phyloP scores from a whole-genome alignment of 2,329 filamentous ascomycete genomes.

The Setomelanomma holmii region DNA sequence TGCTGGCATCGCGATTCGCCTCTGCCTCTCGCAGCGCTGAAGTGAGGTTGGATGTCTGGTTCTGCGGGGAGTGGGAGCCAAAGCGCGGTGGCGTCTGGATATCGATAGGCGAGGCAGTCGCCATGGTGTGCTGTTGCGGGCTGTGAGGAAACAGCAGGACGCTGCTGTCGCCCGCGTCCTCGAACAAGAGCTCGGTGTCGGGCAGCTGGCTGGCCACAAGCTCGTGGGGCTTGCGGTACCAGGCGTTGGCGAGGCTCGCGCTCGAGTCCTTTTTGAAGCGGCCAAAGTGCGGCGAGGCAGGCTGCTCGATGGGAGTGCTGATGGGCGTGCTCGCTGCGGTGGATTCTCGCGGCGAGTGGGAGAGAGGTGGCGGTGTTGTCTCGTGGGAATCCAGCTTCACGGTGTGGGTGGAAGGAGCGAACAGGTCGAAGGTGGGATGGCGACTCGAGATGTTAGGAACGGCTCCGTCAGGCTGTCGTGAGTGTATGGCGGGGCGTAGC shows the following conservation, averaged over 20 bases:
- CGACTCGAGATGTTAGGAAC: constrained; percentile 10
- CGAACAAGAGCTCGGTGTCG: constrained; percentile 48
- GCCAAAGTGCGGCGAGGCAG: constrained; percentile 51
- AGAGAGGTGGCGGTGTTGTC: constrained; percentile 58
- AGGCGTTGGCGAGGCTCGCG: constrained; percentile 49
- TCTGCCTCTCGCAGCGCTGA: constrained; percentile 63
- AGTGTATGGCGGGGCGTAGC: too few relatives aligned
- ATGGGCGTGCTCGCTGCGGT: constrained; percentile 61
- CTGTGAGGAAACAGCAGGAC: constrained; percentile 49
- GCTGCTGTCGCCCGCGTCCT: constrained; percentile 52
- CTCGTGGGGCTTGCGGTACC: constrained; percentile 53
- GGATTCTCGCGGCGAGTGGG: constrained; percentile 60
- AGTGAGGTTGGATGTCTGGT: constrained; percentile 69
- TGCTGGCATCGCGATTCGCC: constrained; percentile 38
- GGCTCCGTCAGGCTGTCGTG: too few relatives aligned
- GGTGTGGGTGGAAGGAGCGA: constrained; percentile 23
- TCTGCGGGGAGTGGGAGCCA: constrained; percentile 66
- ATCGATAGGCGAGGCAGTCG: constrained; percentile 64
- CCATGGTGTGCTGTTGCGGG: constrained; percentile 53
- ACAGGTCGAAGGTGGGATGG: constrained; percentile 12
- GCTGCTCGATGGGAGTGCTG: constrained; percentile 48
- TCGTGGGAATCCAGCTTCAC: constrained; percentile 63
- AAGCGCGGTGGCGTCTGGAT: constrained; percentile 62
- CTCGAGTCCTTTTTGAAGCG: constrained; percentile 50
- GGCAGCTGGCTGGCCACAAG: constrained; percentile 38